Base-by-base conservation (phyloP, 768 basidiomycete species). In the Tubosaeta sp. region DNA sequence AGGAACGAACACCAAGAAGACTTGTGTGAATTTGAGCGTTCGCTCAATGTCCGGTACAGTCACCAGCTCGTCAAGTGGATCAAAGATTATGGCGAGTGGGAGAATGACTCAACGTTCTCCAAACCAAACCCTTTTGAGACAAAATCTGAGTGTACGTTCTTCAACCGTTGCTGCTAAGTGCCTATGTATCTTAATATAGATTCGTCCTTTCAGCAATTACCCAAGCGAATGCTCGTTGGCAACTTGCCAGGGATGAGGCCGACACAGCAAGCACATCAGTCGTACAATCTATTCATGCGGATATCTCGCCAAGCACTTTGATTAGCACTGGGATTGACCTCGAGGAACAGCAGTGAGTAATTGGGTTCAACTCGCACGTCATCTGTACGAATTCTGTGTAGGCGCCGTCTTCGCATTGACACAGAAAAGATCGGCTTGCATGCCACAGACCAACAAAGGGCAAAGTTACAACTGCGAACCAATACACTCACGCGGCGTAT, bases 311-410 rank as follows among this genome's bases (percentile, higher is more conserved):
- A 8, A 55, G 52, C 18, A 21, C 35, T 8, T 52, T 64, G 4
- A 51, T 64, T 4, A 29, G 25, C 6, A 36, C 32, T 6, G 57
- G 53, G 6, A 13, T 57, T 16, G 60, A 62, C n/a, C 40, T 64
- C 0, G 61, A 64, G 36, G 61, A 60, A 2, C 52, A 60, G 34
- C 61, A 62, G 61, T 64, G 31, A 16, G 57, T 32, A n/a, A n/a
- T 31, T 18, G 3, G 8, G 24, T 8, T 14, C 3, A 14, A 4
- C 6, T 24, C 8, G 4, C 4, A 10, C 8, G 14, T n/a, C 10
- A 27, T 22, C 3, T 12, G 19, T 1, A 25, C 24, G n/a, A 18
- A 36, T 42, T 21, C n/a, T 32, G n/a, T 32, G 31, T 19, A 52
- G 51, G 29, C 30, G 11, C 0, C n/a, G 13, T 16, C 43, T 52